Conservation (phyloP, 1,139 yeast species). For the Geotrichum phurueaensis region DNA sequence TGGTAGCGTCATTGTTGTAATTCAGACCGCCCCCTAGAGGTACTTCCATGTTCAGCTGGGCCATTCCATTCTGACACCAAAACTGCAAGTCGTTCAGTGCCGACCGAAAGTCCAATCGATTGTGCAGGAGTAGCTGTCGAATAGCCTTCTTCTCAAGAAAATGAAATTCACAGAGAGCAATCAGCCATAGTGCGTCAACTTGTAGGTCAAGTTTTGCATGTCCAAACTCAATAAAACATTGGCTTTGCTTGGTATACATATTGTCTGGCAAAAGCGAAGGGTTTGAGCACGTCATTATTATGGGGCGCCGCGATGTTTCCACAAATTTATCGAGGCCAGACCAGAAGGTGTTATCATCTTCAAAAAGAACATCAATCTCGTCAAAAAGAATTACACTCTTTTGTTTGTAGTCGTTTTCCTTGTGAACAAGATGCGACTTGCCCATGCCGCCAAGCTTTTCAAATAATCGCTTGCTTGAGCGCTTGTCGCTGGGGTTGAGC, state of each 20-base stretch:
- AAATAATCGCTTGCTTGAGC: slow-evolving; percentile 67
- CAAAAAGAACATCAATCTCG: slow-evolving; percentile 79
- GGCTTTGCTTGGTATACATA: slow-evolving; percentile 1
- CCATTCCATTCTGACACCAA: slow-evolving; percentile 43
- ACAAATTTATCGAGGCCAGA: slow-evolving; percentile 56
- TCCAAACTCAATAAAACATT: slow-evolving; percentile 31
- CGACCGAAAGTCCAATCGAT: slow-evolving; percentile 49
- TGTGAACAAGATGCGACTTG: slow-evolving; percentile 74
- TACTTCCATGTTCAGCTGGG: slow-evolving; percentile 19
- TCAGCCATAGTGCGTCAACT: slow-evolving; percentile 35
- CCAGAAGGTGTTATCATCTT: slow-evolving; percentile 82
- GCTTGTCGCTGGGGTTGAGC: slow-evolving; percentile 62
- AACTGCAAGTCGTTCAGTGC: slow-evolving; percentile 53
- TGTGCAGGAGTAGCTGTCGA: slow-evolving; percentile 34
- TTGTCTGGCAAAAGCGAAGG: slow-evolving; percentile 26
- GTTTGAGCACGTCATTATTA: slow-evolving; percentile 68
- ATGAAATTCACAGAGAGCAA: slow-evolving; percentile 38
- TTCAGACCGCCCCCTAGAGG: slow-evolving; percentile 17
- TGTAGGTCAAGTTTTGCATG: slow-evolving; percentile 25
- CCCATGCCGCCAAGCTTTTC: slow-evolving; percentile 69
- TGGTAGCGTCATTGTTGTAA: background rate
- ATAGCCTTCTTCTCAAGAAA: slow-evolving; percentile 37
- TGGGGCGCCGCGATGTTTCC: slow-evolving; percentile 66
- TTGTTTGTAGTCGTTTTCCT: slow-evolving; percentile 30
- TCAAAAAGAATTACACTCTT: slow-evolving; percentile 72